Evolutionary conservation across 2,329 filamentous ascomycete species (phyloP).

Genomic region (Monosporascus cannonballus): DNA sequence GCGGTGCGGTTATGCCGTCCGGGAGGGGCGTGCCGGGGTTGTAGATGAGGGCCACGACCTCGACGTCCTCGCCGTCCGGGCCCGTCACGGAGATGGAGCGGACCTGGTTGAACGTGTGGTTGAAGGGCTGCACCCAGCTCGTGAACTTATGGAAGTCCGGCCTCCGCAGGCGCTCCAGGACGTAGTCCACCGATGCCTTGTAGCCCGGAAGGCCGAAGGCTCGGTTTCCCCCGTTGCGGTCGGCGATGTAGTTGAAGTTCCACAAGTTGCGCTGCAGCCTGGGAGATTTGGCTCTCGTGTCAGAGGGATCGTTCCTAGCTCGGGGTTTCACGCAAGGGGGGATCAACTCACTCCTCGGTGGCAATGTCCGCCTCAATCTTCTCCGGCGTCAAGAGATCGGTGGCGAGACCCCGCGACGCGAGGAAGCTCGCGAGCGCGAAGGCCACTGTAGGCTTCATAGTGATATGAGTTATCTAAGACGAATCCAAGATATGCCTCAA

Average conservation of each 20-base stretch:
- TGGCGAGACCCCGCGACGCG: conserved; percentile 18
- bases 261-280: conserved; percentile 50
- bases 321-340: not conserved
- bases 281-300: not conserved
- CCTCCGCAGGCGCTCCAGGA: conserved; percentile 39
- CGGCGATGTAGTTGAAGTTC: conserved; percentile 47
- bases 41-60: conserved; percentile 38
- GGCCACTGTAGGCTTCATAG: conserved; percentile 1
- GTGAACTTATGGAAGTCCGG: conserved; percentile 36
- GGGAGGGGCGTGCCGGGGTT: conserved; percentile 35
- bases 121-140: conserved; percentile 40
- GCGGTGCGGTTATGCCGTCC: conserved; percentile 29
- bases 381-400: conserved; percentile 30
- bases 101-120: conserved; percentile 38
- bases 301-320: not conserved
- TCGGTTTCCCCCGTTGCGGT: conserved; percentile 51
- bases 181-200: conserved; percentile 51
- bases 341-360: conserved; percentile 27
- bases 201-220: conserved; percentile 55
- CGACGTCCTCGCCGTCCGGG: conserved; percentile 37
- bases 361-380: conserved; percentile 34
- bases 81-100: conserved; percentile 36
- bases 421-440: conserved; percentile 7
- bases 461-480: not conserved
- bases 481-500: too few species aligned